Percentiles rank a stretch among this genome's conserved stretches.
These are phyloP conservation scores for Phylloporus sp. DNA, from an alignment of 768 basidiomycete genomes.

Conservation along the genomic window DNA sequence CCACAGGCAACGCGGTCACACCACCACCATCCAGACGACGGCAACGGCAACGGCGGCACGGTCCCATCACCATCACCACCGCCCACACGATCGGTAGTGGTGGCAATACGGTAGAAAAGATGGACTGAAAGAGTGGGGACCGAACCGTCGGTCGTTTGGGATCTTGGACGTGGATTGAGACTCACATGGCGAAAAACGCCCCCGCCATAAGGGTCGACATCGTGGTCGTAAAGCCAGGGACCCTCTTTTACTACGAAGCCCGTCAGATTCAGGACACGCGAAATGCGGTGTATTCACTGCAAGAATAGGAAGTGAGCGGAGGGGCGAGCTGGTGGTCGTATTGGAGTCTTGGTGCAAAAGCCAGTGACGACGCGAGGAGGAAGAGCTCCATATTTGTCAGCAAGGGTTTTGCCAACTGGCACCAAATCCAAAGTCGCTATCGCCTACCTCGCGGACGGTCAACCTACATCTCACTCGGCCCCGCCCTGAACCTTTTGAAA, in stretches of 20 bases:
- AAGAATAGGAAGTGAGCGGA: constrained; percentile 72
- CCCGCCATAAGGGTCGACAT: constrained; percentile 84
- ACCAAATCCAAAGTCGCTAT: constrained; percentile 51
- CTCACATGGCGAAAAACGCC: constrained; percentile 83
- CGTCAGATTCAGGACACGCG: not conserved
- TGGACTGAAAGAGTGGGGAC: constrained; percentile 76
- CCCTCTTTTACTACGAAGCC: constrained; percentile 83
- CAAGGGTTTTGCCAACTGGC: too few relatives aligned
- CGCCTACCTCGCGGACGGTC: constrained; percentile 37
- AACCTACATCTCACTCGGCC: constrained; percentile 57
- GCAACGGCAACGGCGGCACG: too few relatives aligned
- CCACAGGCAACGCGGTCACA: too few relatives aligned
- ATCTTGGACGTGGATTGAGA: not conserved
- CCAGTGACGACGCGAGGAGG: too few relatives aligned
- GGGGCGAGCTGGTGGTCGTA: constrained; percentile 76
- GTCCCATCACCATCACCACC: too few relatives aligned
- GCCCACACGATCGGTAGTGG: constrained; percentile 64
- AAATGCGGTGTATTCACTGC: constrained; percentile 46
- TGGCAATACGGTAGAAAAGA: constrained; percentile 71
- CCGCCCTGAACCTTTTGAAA: constrained; percentile 57
- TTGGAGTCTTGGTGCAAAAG: too few relatives aligned
- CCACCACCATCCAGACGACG: too few relatives aligned
- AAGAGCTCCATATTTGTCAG: too few relatives aligned
- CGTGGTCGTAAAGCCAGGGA: constrained; percentile 70
- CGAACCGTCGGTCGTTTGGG: constrained; percentile 27